phyloP scores from a whole-genome alignment of 768 basidiomycete species.

The Hebeloma cylindrosporum region DNA sequence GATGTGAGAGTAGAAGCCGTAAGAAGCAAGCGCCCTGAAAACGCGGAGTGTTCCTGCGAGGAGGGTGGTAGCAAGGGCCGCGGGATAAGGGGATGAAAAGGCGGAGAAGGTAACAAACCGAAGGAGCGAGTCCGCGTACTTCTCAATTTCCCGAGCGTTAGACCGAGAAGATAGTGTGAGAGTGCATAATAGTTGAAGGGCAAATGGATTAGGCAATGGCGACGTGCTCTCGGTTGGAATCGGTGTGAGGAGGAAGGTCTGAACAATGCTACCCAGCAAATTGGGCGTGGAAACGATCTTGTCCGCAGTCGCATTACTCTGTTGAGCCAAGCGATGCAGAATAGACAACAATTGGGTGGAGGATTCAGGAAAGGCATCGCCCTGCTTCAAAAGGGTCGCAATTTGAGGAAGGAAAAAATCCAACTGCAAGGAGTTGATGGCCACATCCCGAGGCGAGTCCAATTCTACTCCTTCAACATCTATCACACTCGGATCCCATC shows the following conservation, averaged over 20 bases:
- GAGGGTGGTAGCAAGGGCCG: constrained; percentile 47
- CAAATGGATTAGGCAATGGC: constrained; percentile 43
- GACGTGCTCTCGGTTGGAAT: constrained; percentile 40
- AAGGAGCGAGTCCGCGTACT: constrained; percentile 63
- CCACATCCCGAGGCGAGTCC: constrained; percentile 25
- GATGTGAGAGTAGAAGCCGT: constrained; percentile 74
- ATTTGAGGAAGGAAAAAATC: constrained; percentile 52
- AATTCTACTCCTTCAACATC: constrained; percentile 51
- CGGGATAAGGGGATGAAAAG: constrained; percentile 37
- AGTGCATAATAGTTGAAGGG: constrained; percentile 55
- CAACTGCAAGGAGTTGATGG: constrained; percentile 36
- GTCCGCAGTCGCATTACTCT: constrained; percentile 53
- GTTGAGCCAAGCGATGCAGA: constrained; percentile 59
- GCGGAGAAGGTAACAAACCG: constrained; percentile 69
- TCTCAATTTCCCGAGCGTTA: constrained; percentile 58
- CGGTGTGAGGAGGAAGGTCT: constrained; percentile 56
- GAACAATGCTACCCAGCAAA: constrained; percentile 52
- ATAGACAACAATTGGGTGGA: constrained; percentile 57
- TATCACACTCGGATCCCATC: constrained; percentile 49
- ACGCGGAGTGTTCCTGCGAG: constrained; percentile 59
- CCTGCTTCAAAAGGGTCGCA: constrained; percentile 36
- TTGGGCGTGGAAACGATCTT: constrained; percentile 50
- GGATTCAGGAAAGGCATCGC: constrained; percentile 47
- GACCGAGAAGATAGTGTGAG: constrained; percentile 67
- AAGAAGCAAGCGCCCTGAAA: constrained; percentile 66